Conservation (phyloP, 306 rosid species). For the Vigna unguiculata region DNA sequence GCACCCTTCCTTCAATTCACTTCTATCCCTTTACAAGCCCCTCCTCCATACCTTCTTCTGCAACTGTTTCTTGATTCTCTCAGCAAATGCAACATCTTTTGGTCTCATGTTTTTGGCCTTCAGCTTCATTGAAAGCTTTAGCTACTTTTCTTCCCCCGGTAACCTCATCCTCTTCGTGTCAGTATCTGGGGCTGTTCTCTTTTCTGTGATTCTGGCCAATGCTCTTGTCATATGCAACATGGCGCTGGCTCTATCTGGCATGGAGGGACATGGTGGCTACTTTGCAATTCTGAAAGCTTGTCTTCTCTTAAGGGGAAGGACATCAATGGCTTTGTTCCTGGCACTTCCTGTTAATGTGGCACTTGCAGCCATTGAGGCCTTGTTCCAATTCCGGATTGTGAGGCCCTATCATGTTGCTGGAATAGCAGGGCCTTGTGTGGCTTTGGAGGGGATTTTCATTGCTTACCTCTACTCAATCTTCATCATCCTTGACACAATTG, state of each 20-base stretch:
- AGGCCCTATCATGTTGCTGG: slow-evolving; percentile 50
- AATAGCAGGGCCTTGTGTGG: slow-evolving; percentile 50
- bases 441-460: slow-evolving; percentile 71
- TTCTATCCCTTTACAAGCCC: slow-evolving; percentile 60
- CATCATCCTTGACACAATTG: slow-evolving; percentile 74
- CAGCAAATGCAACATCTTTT: slow-evolving; percentile 79
- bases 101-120: slow-evolving; percentile 71
- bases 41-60: slow-evolving; percentile 65
- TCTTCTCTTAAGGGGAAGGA: slow-evolving; percentile 70
- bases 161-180: slow-evolving; percentile 61
- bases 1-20: slow-evolving; percentile 53
- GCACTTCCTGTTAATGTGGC: slow-evolving; percentile 76
- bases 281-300: slow-evolving; percentile 75
- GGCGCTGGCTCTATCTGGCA: slow-evolving; percentile 74
- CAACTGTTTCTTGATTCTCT: slow-evolving; percentile 71
- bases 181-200: slow-evolving; percentile 75
- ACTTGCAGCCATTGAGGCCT: slow-evolving; percentile 78
- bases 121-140: slow-evolving; percentile 58
- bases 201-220: slow-evolving; percentile 86
- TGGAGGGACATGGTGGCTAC: slow-evolving; percentile 74
- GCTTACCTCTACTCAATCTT: slow-evolving; percentile 83
- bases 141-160: slow-evolving; percentile 54
- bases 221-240: slow-evolving; percentile 71
- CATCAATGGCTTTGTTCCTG: slow-evolving; percentile 73
- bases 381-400: slow-evolving; percentile 81